A percentile compares a stretch with the other conserved stretches of the same genome.
Evolutionary conservation across 2,329 filamentous ascomycete species (phyloP).

Genomic region (Paraphoma chrysanthemicola): DNA sequence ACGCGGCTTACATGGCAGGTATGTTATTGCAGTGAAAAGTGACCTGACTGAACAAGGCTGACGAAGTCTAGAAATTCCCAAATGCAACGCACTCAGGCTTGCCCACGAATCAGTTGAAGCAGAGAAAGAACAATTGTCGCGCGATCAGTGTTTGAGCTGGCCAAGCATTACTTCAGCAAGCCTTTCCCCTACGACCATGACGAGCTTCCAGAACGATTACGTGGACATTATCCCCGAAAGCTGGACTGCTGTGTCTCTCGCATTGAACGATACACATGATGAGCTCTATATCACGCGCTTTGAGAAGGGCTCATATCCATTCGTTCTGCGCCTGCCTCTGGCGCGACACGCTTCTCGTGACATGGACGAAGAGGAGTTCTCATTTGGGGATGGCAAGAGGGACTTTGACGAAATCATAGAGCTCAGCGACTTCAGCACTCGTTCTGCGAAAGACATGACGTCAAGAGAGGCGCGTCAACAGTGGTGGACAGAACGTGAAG

Average conservation of each 20-base stretch:
- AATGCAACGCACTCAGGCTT: slow-evolving; percentile 72
- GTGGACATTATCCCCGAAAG: slow-evolving; percentile 81
- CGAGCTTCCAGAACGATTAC: slow-evolving; percentile 76
- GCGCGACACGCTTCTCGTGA: slow-evolving; percentile 82
- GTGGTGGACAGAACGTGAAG: slow-evolving; percentile 90
- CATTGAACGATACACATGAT: slow-evolving; percentile 79
- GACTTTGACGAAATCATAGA: slow-evolving; percentile 85
- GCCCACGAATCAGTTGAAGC: slow-evolving; percentile 64
- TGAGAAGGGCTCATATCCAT: slow-evolving; percentile 75
- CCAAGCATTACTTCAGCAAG: slow-evolving; percentile 42
- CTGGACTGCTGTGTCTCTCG: slow-evolving; percentile 88
- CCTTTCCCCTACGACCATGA: slow-evolving; percentile 47
- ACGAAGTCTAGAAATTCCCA: slow-evolving; percentile 66
- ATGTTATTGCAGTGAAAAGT: slow-evolving; percentile 8
- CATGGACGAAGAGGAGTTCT: slow-evolving; percentile 80
- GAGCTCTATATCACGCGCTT: slow-evolving; percentile 92
- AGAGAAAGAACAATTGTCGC: slow-evolving; percentile 53
- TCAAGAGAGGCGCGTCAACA: slow-evolving; percentile 76
- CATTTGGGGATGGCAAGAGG: slow-evolving; percentile 77
- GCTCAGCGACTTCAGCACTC: slow-evolving; percentile 82
- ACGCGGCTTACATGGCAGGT: slow-evolving; percentile 49
- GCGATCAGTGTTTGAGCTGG: slow-evolving; percentile 50
- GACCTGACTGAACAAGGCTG: not conserved
- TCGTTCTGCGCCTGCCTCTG: slow-evolving; percentile 85
- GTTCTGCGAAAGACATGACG: slow-evolving; percentile 73